A percentile compares a stretch with the other conserved stretches of the same genome.
phyloP scores from a whole-genome alignment of 2,329 filamentous ascomycete genomes.

The Pleomassaria siparia region DNA sequence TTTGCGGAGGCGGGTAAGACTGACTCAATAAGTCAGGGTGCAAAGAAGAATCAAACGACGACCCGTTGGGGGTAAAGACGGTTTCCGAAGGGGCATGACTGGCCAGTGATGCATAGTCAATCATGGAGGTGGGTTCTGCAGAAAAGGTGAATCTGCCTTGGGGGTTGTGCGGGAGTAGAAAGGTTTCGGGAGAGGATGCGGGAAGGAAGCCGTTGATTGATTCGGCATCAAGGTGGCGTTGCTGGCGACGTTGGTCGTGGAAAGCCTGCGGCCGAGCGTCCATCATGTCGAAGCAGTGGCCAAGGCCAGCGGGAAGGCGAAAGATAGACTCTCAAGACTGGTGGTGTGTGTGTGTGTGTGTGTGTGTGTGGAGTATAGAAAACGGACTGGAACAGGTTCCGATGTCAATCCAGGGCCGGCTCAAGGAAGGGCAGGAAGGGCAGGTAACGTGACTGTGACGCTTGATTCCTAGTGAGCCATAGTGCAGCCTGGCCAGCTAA shows the following conservation, averaged over 20 bases:
- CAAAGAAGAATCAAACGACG: slow-evolving; percentile 40
- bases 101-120: slow-evolving; percentile 33
- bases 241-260: slow-evolving; percentile 37
- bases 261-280: slow-evolving; percentile 38
- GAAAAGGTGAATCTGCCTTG: slow-evolving; percentile 40
- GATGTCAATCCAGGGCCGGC: slow-evolving; percentile 9
- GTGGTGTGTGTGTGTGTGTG: too few species aligned
- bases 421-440: slow-evolving; percentile 12
- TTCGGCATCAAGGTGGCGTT: slow-evolving; percentile 36
- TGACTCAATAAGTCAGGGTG: slow-evolving; percentile 34
- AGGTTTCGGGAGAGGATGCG: slow-evolving; percentile 13
- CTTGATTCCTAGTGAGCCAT: slow-evolving; percentile 35
- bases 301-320: slow-evolving; percentile 18
- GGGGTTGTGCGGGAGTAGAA: slow-evolving; percentile 19
- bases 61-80: slow-evolving; percentile 35
- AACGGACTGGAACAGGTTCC: slow-evolving; percentile 13
- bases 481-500: slow-evolving; percentile 27
- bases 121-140: slow-evolving; percentile 37
- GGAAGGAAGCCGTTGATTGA: slow-evolving; percentile 28
- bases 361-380: slow-evolving; percentile 5
- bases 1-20: slow-evolving; percentile 33
- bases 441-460: slow-evolving; percentile 34
- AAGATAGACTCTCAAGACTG: slow-evolving; percentile 24
- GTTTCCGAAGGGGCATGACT: slow-evolving; percentile 26
- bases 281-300: slow-evolving; percentile 25